These are phyloP conservation scores for Hypomontagnella monticulosa DNA, from an alignment of 495 filamentous ascomycete species.

Conservation along the genomic window DNA sequence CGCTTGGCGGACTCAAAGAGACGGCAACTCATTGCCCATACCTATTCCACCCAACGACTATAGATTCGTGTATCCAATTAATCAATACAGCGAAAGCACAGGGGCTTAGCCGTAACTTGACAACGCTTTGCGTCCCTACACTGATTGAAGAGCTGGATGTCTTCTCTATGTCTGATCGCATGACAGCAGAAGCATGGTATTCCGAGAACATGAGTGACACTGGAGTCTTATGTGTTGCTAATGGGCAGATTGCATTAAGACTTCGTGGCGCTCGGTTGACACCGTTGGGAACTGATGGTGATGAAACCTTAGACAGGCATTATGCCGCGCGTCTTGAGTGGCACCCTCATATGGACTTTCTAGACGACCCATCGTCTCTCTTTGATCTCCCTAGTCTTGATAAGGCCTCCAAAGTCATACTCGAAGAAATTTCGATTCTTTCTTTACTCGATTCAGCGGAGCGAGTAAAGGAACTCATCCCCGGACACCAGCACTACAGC, in stretches of 20 bases:
- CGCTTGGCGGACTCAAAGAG: neutral
- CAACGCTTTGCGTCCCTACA: slow-evolving; percentile 44
- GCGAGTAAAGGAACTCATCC: slow-evolving; percentile 12
- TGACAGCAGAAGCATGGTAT: neutral
- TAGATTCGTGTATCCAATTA: slow-evolving; percentile 55
- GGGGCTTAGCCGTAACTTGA: slow-evolving; percentile 39
- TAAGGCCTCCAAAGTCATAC: slow-evolving; percentile 18
- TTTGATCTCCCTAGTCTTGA: too few relatives aligned
- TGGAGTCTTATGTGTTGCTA: too few relatives aligned
- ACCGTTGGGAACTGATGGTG: neutral
- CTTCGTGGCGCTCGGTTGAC: slow-evolving; percentile 4
- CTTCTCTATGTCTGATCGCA: neutral
- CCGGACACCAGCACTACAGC: slow-evolving; percentile 26
- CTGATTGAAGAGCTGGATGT: slow-evolving; percentile 48
- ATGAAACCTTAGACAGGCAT: slow-evolving; percentile 5
- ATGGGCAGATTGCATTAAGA: too few relatives aligned
- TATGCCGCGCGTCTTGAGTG: slow-evolving; percentile 37
- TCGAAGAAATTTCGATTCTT: slow-evolving; percentile 38
- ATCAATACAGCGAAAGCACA: slow-evolving; percentile 39
- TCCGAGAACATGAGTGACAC: too few relatives aligned
- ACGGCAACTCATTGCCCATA: slow-evolving; percentile 33
- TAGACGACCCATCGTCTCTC: slow-evolving; percentile 18
- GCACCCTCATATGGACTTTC: slow-evolving; percentile 45
- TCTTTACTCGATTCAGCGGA: slow-evolving; percentile 39
- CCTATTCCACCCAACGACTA: slow-evolving; percentile 51